Conservation (phyloP, 192 early-diverging fungal genomes). For the Coemansia sp. region DNA sequence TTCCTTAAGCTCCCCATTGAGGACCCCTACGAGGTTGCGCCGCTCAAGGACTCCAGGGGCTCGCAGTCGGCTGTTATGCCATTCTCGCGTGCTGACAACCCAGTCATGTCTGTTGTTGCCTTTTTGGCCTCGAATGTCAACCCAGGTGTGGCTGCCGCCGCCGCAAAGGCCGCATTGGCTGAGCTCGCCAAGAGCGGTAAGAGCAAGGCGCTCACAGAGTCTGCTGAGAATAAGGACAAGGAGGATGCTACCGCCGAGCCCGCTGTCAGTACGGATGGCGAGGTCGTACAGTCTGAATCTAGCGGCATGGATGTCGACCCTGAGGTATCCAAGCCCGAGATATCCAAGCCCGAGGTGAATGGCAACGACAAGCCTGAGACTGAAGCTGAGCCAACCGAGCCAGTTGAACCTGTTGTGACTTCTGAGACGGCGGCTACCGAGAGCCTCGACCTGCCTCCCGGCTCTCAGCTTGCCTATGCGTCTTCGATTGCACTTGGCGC, state of each 20-base stretch:
- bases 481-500: conserved; percentile 87
- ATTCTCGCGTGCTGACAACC: conserved; percentile 83
- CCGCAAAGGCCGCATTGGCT: conserved; percentile 81
- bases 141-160: conserved; percentile 83
- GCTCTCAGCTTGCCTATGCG: conserved; percentile 71
- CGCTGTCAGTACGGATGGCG: background rate
- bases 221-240: conserved; percentile 6
- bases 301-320: conserved; percentile 27
- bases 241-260: background rate
- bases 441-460: conserved; percentile 16
- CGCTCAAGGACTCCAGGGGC: conserved; percentile 19
- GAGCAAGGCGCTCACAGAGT: background rate
- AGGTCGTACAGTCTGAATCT: conserved; percentile 9
- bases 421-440: conserved; percentile 9
- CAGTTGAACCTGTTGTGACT: background rate
- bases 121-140: conserved; percentile 86
- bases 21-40: conserved; percentile 67
- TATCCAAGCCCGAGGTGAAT: background rate
- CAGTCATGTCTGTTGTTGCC: conserved; percentile 86
- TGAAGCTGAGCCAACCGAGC: conserved; percentile 6
- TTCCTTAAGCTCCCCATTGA: conserved; percentile 92
- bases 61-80: conserved; percentile 69
- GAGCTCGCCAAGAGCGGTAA: conserved; percentile 57
- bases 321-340: conserved; percentile 12
- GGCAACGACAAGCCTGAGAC: conserved; percentile 20